Percentiles rank a stretch among this genome's conserved stretches.
phyloP scores from a whole-genome alignment of 768 basidiomycete genomes.

The Rhizopogon vinicolor region DNA sequence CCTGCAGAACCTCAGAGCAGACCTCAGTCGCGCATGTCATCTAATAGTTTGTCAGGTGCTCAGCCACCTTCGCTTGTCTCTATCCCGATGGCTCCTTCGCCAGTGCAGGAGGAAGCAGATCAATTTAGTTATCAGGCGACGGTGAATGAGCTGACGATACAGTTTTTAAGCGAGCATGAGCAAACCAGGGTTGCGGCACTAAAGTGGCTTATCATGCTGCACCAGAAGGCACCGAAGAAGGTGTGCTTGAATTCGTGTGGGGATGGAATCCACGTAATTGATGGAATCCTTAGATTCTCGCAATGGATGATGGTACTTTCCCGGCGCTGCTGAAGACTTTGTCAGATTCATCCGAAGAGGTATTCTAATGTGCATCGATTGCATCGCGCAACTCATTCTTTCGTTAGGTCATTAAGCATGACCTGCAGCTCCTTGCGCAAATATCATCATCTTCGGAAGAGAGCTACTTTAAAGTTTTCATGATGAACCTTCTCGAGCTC shows the following conservation, averaged over 20 bases:
- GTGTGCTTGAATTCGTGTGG: slow-evolving; percentile 29
- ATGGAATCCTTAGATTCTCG: slow-evolving; percentile 62
- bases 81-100: slow-evolving; percentile 23
- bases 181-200: slow-evolving; percentile 93
- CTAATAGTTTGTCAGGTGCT: slow-evolving; percentile 34
- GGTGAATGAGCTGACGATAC: slow-evolving; percentile 87
- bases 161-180: slow-evolving; percentile 94
- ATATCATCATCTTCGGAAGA: slow-evolving; percentile 96
- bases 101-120: slow-evolving; percentile 51
- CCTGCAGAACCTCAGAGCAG: slow-evolving; percentile 41
- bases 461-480: slow-evolving; percentile 91
- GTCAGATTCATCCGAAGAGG: slow-evolving; percentile 96
- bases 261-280: not conserved
- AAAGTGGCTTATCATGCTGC: slow-evolving; percentile 98
- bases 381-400: slow-evolving; percentile 1
- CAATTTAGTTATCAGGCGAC: slow-evolving; percentile 90
- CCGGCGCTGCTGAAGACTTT: slow-evolving; percentile 92
- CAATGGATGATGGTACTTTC: slow-evolving; percentile 96
- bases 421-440: slow-evolving; percentile 92
- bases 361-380: slow-evolving; percentile 19
- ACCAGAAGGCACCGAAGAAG: slow-evolving; percentile 96
- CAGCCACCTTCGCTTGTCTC: slow-evolving; percentile 28
- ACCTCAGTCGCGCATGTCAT: slow-evolving; percentile 59
- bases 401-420: slow-evolving; percentile 86
- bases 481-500: slow-evolving; percentile 90